Base-by-base conservation (phyloP, 2,329 filamentous ascomycete species). In the Endocalyx cinctus region DNA sequence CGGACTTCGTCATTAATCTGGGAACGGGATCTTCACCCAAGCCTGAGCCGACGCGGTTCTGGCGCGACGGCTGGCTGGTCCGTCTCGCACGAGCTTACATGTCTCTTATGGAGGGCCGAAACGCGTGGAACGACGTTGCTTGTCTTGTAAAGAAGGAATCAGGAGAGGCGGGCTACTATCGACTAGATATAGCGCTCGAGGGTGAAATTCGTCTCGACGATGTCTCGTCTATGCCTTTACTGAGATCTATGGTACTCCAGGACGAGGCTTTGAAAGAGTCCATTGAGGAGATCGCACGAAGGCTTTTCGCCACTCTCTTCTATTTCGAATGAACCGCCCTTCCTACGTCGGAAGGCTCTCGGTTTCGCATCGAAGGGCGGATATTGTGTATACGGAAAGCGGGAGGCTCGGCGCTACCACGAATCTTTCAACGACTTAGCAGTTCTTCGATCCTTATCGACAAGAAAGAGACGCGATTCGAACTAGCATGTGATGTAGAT, bases 171-270 rank as follows among this genome's bases (percentile, higher is more conserved):
- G 20, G 30, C 20, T 20, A 33, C 16, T 35, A 39, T 27, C 18
- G 23, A 16, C 28, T 39, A 13, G 17, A 39, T 17, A 35, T 39
- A 13, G 29, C 25, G 22, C 36, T 39, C 15, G 10, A 39, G 16
- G 13, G 25, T n/a, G 11, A 31, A 5, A 29, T 39, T 17, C 11
- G 16, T 26, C 29, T 39, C n/a, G 29, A 39, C 12, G 25, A 39
- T 20, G 16, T 33, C 8, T 31, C 25, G 19, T 29, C 18, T 5
- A 35, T 39, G 19, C 31, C 17, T n/a, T 27, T 32, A 15, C 17
- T 39, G 8, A 31, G 15, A 27, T 29, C 25, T 11, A 2, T 39
- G 6, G 19, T 35, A 22, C 19, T 35, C 25, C 18, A 22, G 19
- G 19, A 39, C 28, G 27, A 12, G 7, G 13, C 12, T 11, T 25